Evolutionary conservation across 495 filamentous ascomycete species (phyloP).

Genomic region (Tuber borchii): DNA sequence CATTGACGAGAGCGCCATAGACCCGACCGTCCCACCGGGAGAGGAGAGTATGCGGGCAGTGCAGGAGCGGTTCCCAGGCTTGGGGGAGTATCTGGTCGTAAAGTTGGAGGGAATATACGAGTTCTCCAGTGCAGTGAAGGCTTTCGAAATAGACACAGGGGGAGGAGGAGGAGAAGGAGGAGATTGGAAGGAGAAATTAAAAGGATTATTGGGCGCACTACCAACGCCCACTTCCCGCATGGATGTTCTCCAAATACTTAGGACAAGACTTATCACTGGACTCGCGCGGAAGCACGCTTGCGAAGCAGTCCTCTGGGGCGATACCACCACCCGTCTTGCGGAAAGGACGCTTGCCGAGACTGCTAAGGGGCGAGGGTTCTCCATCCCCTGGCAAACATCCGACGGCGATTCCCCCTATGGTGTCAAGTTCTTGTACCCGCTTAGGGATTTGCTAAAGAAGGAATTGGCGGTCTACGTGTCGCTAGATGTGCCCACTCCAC

Average conservation of each 20-base stretch:
- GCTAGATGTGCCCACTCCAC: conserved; percentile 37
- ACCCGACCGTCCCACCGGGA: conserved; percentile 25
- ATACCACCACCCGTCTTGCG: conserved; percentile 80
- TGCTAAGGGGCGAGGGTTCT: conserved; percentile 80
- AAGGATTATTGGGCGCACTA: conserved; percentile 53
- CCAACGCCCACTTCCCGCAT: conserved; percentile 64
- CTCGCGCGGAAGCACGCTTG: conserved; percentile 56
- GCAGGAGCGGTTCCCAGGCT: conserved; percentile 22
- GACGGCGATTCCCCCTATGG: conserved; percentile 64
- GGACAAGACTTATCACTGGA: conserved; percentile 61
- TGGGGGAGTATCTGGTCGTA: conserved; percentile 17
- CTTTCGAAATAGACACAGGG: conserved; percentile 34
- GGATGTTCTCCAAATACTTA: conserved; percentile 64
- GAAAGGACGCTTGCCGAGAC: conserved; percentile 78
- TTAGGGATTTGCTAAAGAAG: conserved; percentile 74
- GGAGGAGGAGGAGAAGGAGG: conserved; percentile 17
- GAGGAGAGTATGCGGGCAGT: conserved; percentile 28
- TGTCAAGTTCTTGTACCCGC: conserved; percentile 55
- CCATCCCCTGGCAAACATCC: conserved; percentile 69
- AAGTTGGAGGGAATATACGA: conserved; percentile 43
- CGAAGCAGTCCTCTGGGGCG: conserved; percentile 68
- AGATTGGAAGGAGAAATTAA: conserved; percentile 47
- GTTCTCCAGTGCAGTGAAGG: conserved; percentile 41
- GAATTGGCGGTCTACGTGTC: conserved; percentile 63
- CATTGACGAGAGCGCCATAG: conserved; percentile 53